Percentiles rank a stretch among this genome's conserved stretches.
These are phyloP conservation scores for Amaranthus tricolor DNA, from an alignment of 179 eudicot genomes.

Conservation along the genomic window DNA sequence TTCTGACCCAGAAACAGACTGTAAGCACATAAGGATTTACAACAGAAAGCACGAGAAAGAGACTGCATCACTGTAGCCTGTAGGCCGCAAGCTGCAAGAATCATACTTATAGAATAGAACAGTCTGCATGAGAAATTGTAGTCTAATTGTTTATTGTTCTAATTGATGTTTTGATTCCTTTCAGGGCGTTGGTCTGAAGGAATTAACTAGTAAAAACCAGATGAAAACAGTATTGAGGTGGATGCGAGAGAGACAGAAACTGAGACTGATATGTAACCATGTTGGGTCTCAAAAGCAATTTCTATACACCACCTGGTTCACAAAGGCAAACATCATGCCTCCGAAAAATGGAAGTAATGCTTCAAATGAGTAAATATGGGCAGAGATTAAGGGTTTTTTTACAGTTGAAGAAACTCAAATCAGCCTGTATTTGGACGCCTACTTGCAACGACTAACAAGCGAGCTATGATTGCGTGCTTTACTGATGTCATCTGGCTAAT, in stretches of 20 bases:
- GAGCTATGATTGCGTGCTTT: not conserved
- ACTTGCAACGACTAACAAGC: not conserved
- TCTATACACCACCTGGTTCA: conserved; percentile 92
- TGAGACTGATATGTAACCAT: conserved; percentile 78
- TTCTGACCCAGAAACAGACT: no score
- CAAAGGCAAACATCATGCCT: conserved; percentile 47
- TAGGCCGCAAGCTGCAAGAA: no score
- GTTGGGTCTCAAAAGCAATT: conserved; percentile 78
- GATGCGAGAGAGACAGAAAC: conserved; percentile 94
- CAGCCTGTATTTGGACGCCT: not conserved
- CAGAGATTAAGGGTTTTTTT: not conserved
- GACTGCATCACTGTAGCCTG: no score
- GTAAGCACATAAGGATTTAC: no score
- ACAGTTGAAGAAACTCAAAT: not conserved
- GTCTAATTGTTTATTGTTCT: not conserved
- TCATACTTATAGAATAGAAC: no score
- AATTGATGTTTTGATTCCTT: not conserved
- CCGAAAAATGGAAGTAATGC: conserved; percentile 31
- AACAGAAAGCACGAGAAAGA: no score
- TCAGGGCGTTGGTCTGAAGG: conserved; percentile 80
- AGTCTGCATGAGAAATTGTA: no score
- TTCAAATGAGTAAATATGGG: conserved; percentile 14
- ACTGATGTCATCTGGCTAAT: not conserved
- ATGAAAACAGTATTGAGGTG: conserved; percentile 87
- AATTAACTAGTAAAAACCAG: conserved; percentile 75